A percentile compares a stretch with the other conserved stretches of the same genome.
Conservation (phyloP, 2,329 filamentous ascomycete species). For the Tolypocladium nubicola region DNA sequence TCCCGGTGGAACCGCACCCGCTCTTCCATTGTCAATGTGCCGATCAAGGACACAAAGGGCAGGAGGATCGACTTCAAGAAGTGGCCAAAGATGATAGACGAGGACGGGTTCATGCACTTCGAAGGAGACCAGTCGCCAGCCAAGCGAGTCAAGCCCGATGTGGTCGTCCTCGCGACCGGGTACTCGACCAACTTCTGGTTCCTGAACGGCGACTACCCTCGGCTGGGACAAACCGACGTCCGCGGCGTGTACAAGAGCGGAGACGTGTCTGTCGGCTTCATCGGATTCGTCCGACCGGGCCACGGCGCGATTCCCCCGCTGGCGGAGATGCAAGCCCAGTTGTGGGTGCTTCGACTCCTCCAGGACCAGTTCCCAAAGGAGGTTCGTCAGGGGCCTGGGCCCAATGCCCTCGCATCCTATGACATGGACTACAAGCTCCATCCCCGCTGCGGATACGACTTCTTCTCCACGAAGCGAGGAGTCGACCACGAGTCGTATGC, state of each 20-base stretch:
- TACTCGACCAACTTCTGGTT: slow-evolving; percentile 32
- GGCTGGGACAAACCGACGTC: slow-evolving; percentile 36
- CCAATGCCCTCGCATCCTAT: slow-evolving; percentile 18
- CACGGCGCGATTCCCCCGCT: slow-evolving; percentile 37
- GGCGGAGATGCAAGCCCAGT: slow-evolving; percentile 35
- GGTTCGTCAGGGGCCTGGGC: slow-evolving; percentile 6
- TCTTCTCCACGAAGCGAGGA: slow-evolving; percentile 24
- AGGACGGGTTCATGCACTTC: slow-evolving; percentile 26
- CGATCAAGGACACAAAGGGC: slow-evolving; percentile 25
- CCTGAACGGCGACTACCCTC: slow-evolving; percentile 26
- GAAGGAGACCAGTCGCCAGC: slow-evolving; percentile 15
- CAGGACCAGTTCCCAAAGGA: slow-evolving; percentile 13
- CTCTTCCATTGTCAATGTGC: slow-evolving; percentile 25
- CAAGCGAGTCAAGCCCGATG: slow-evolving; percentile 25
- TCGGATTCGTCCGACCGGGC: slow-evolving; percentile 35
- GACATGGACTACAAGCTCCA: slow-evolving; percentile 31
- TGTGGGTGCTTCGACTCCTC: slow-evolving; percentile 32
- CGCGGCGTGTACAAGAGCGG: slow-evolving; percentile 38
- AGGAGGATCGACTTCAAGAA: slow-evolving; percentile 30
- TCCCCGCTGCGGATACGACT: slow-evolving; percentile 19
- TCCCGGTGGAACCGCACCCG: slow-evolving; percentile 24
- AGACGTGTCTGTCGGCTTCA: slow-evolving; percentile 30
- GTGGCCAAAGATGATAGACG: slow-evolving; percentile 29
- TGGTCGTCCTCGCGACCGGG: slow-evolving; percentile 36
- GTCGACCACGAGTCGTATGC: slow-evolving; percentile 40